Evolutionary conservation across 257 asterid species (phyloP).

Genomic region (Catharanthus roseus): DNA sequence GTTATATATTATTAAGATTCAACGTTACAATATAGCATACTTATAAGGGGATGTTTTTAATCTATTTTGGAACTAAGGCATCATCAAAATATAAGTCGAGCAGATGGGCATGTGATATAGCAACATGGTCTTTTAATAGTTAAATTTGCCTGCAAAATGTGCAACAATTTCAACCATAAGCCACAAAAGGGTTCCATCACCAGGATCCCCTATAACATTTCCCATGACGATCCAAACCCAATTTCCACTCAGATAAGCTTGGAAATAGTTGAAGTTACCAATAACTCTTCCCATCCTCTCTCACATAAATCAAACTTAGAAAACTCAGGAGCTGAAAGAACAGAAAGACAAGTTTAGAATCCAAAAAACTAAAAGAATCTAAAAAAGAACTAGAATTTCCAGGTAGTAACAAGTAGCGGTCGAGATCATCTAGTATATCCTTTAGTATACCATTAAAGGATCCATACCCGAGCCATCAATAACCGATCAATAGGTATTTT

Average conservation of each 20-base stretch:
- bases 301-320: neutral
- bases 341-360: neutral
- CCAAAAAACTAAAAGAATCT: neutral
- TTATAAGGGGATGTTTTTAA: too few species aligned
- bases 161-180: neutral
- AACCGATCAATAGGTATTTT: slow-evolving; percentile 50
- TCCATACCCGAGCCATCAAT: slow-evolving; percentile 75
- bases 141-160: too few species aligned
- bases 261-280: too few species aligned
- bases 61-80: too few species aligned
- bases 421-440: neutral
- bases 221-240: too few species aligned
- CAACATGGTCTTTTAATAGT: too few species aligned
- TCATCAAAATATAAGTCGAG: too few species aligned
- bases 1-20: too few species aligned
- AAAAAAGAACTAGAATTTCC: neutral
- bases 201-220: neutral
- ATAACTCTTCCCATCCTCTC: too few species aligned
- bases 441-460: neutral
- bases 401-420: neutral
- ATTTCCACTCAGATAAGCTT: too few species aligned
- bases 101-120: too few species aligned
- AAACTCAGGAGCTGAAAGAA: neutral
- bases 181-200: neutral
- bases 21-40: too few species aligned